phyloP scores from a whole-genome alignment of 1,139 yeast genomes.

The Diutina neorugosa region DNA sequence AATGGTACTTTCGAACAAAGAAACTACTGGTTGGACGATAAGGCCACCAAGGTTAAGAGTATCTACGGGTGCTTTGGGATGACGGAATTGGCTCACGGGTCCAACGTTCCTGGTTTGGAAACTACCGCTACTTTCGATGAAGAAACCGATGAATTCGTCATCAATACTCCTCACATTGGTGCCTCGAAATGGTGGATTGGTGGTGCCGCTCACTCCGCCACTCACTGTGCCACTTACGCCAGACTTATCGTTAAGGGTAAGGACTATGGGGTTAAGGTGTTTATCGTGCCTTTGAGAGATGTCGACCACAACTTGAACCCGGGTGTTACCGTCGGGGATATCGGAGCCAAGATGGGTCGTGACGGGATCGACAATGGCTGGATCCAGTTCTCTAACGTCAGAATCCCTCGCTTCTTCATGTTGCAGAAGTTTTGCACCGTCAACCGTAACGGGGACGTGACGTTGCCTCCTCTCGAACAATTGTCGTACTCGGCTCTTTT shows the following conservation, averaged over 20 bases:
- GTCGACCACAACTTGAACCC: constrained; percentile 31
- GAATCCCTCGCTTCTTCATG: constrained; percentile 36
- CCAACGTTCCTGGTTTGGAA: constrained; percentile 34
- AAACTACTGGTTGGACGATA: constrained; percentile 62
- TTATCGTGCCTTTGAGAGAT: constrained; percentile 36
- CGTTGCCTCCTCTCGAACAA: constrained; percentile 34
- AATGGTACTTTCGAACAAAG: constrained; percentile 42
- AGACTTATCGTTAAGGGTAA: constrained; percentile 30
- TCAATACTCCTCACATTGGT: constrained; percentile 37
- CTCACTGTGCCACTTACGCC: constrained; percentile 32
- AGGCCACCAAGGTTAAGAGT: constrained; percentile 27
- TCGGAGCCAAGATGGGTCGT: constrained; percentile 36
- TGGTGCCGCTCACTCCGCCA: constrained; percentile 40
- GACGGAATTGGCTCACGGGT: constrained; percentile 40
- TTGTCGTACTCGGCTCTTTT: constrained; percentile 34
- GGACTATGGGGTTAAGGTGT: constrained; percentile 39
- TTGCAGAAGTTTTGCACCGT: constrained; percentile 37
- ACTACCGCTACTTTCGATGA: constrained; percentile 34
- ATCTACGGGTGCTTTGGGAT: constrained; percentile 37
- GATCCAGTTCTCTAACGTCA: constrained; percentile 20
- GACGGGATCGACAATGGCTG: constrained; percentile 5
- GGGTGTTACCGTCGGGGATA: constrained; percentile 33
- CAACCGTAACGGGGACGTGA: constrained; percentile 26
- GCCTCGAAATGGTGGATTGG: constrained; percentile 45
- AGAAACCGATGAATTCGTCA: constrained; percentile 29